These are phyloP conservation scores for Tetrahymena elliotti DNA, from an alignment of 73 alveolate genomes.

Conservation along the genomic window DNA sequence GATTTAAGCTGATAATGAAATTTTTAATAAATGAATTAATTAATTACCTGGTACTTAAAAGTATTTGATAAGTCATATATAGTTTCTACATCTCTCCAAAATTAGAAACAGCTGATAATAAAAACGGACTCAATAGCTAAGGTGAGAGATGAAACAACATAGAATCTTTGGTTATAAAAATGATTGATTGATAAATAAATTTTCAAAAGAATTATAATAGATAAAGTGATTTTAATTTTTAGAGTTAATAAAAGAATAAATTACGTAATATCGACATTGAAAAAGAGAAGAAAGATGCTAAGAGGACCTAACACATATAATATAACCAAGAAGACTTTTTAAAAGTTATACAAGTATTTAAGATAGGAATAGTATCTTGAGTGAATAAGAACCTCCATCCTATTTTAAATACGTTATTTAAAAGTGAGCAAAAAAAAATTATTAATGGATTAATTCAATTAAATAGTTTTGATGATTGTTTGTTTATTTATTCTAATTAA, in stretches of 20 bases:
- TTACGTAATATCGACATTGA: not conserved
- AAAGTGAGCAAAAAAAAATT: too few species aligned
- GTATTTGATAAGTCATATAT: not conserved
- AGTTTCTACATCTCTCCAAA: not conserved
- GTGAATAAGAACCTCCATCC: not conserved
- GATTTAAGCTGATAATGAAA: not conserved
- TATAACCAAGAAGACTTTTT: not conserved
- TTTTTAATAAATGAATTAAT: not conserved
- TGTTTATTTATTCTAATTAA: not conserved
- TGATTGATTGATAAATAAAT: not conserved
- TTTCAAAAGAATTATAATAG: not conserved
- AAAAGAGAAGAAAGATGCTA: not conserved
- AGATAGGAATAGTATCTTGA: not conserved
- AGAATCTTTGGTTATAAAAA: not conserved
- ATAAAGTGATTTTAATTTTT: not conserved
- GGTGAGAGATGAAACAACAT: not conserved
- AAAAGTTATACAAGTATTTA: not conserved
- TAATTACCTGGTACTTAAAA: not conserved
- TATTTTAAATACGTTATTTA: not conserved
- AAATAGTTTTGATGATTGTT: too few species aligned
- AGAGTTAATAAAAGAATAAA: too few species aligned
- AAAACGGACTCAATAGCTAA: not conserved
- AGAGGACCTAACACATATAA: not conserved
- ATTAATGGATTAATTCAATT: not conserved
- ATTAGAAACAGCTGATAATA: not conserved